Base-by-base conservation (phyloP, 176 grass and related monocot genomes). In the Oryza longistaminata region DNA sequence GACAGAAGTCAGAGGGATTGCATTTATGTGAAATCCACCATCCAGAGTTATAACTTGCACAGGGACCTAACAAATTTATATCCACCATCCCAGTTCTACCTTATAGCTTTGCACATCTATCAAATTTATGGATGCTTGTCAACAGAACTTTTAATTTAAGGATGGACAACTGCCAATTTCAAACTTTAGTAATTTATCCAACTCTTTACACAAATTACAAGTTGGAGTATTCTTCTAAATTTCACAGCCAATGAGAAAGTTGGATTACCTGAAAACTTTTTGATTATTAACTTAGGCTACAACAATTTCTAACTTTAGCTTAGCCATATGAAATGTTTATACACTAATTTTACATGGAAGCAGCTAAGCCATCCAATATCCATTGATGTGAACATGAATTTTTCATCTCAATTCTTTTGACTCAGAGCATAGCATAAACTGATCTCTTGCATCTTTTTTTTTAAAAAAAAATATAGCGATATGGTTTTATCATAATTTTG, bases 21-120 rank as follows among this genome's bases (percentile, higher is more conserved):
- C 31, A 78, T 46, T 66, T 83, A 62, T 60, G 76, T 75, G 45
- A 5, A 48, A 61, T 69, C 81, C 81, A 55, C 44, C 17, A 69
- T 74, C 37, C 62, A 70, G 4, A 25, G 27, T n/a, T 85, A 49
- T 75, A 70, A 62, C 64, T 74, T 88, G 64, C 53, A 33, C 3
- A 17, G 45, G 3, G n/a, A 66, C 74, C 58, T 74, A 19, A 24
- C 31, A 46, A 19, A 42, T 73, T 79, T 73, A 58, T 88, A 34
- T 27, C 67, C 48, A 26, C 31, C 48, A 82, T 55, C 33, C 9
- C 31, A 53, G 21, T 81, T 25, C 26, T 81, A 40, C 21, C 21
- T 58, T 71, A 17, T 35, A 71, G 33, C 68, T 33, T 40, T 70
- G 33, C 68, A 40, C 68, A 81, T 42, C 21, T 25, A 40, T 33